phyloP scores from a whole-genome alignment of 2,329 filamentous ascomycete species.

The Mariannaea elegans region DNA sequence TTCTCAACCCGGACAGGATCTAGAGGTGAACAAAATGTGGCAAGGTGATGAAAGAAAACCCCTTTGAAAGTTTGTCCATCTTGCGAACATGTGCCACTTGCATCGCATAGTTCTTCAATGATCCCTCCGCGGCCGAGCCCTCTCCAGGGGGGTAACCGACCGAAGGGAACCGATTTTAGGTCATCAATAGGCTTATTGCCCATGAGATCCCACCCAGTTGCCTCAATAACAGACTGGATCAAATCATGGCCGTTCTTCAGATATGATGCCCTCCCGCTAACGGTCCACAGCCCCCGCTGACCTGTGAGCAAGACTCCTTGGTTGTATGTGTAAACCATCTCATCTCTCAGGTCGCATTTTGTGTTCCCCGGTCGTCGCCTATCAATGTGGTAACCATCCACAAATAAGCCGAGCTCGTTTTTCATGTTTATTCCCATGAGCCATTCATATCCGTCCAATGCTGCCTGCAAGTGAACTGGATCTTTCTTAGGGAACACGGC shows the following conservation, averaged over 20 bases:
- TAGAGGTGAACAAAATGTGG: constrained; percentile 77
- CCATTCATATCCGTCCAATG: constrained; percentile 83
- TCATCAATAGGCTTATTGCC: constrained; percentile 54
- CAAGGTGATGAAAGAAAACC: constrained; percentile 91
- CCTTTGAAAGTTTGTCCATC: constrained; percentile 92
- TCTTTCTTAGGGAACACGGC: constrained; percentile 54
- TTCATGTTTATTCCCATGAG: constrained; percentile 82
- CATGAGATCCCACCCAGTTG: constrained; percentile 77
- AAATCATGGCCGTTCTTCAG: constrained; percentile 83
- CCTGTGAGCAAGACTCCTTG: constrained; percentile 90
- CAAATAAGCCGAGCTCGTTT: constrained; percentile 77
- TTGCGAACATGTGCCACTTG: constrained; percentile 77
- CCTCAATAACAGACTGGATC: constrained; percentile 75
- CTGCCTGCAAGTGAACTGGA: constrained; percentile 74
- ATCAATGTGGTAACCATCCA: constrained; percentile 87
- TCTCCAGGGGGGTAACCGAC: constrained; percentile 66
- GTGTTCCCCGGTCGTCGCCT: constrained; percentile 70
- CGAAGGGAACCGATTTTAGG: constrained; percentile 42
- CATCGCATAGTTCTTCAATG: constrained; percentile 86
- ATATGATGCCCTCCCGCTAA: constrained; percentile 76
- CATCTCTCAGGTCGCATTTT: constrained; percentile 81
- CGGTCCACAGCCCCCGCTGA: constrained; percentile 80
- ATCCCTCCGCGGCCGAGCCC: constrained; percentile 83
- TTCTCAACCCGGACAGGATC: constrained; percentile 46
- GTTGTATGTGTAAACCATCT: constrained; percentile 96